Evolutionary conservation across 1,284 basidiomycete species (phyloP).

Genomic region (Ceratobasidium sp.): DNA sequence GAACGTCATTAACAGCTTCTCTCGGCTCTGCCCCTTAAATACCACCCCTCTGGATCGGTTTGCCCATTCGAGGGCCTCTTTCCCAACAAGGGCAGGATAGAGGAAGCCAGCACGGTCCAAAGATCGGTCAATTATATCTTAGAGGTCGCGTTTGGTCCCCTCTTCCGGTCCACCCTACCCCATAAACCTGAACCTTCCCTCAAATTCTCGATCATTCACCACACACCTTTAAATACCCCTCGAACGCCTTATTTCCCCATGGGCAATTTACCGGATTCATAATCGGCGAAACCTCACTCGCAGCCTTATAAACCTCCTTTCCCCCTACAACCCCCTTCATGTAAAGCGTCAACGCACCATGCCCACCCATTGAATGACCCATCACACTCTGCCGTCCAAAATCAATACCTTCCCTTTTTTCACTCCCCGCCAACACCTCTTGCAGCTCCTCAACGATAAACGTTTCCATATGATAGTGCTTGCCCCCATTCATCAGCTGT

Average conservation of each 20-base stretch:
- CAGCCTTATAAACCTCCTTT: conserved; percentile 79
- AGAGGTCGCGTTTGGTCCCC: no score
- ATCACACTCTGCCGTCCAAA: conserved; percentile 52
- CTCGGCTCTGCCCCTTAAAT: not conserved
- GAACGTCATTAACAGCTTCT: not conserved
- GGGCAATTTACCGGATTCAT: conserved; percentile 83
- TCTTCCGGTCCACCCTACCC: conserved; percentile 73
- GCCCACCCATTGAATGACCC: conserved; percentile 95
- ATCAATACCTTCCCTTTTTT: conserved; percentile 13
- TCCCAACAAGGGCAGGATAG: not conserved
- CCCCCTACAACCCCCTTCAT: conserved; percentile 60
- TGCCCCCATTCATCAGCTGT: conserved; percentile 80
- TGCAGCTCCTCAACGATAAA: conserved; percentile 87
- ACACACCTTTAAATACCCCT: conserved; percentile 75
- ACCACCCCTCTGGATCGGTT: not conserved
- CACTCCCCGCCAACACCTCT: conserved; percentile 69
- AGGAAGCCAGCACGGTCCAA: not conserved
- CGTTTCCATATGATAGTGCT: conserved; percentile 92
- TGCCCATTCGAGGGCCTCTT: conserved; percentile 6
- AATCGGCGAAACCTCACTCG: conserved; percentile 94
- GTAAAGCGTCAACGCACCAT: conserved; percentile 93
- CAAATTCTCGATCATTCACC: not conserved
- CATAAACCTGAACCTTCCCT: not conserved
- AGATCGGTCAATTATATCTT: conserved; percentile 13
- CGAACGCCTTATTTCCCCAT: conserved; percentile 95